Evolutionary conservation across 2,329 filamentous ascomycete species (phyloP).

Genomic region (Trichophyton benhamiae): DNA sequence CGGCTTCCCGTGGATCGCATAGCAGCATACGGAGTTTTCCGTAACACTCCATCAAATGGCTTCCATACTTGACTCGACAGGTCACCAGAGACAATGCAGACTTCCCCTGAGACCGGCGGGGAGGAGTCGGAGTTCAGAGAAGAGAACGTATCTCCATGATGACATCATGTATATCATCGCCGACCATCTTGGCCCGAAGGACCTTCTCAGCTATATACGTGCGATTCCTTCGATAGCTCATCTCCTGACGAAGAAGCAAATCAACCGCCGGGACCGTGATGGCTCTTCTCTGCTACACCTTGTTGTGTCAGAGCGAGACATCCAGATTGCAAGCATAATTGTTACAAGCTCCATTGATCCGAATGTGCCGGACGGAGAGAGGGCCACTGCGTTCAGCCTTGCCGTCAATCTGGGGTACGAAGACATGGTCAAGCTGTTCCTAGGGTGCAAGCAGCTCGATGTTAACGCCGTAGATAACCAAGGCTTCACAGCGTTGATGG

Average conservation of each 20-base stretch:
- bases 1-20: neutral
- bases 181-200: neutral
- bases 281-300: neutral
- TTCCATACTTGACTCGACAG: neutral
- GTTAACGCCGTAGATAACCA: conserved; percentile 3
- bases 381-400: neutral
- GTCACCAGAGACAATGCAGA: neutral
- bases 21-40: neutral
- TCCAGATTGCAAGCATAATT: neutral
- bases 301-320: neutral
- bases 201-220: neutral
- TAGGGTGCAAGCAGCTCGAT: neutral
- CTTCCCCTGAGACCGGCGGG: neutral
- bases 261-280: neutral
- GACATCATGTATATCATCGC: neutral
- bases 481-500: neutral
- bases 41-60: neutral
- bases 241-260: neutral
- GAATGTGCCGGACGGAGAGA: neutral
- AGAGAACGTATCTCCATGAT: neutral
- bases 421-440: neutral
- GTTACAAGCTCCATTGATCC: neutral
- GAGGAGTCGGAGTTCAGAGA: neutral
- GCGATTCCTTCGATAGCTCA: neutral
- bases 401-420: neutral